Evolutionary conservation across 2,329 filamentous ascomycete genomes (phyloP).

Genomic region (Penicillium sclerotigenum): DNA sequence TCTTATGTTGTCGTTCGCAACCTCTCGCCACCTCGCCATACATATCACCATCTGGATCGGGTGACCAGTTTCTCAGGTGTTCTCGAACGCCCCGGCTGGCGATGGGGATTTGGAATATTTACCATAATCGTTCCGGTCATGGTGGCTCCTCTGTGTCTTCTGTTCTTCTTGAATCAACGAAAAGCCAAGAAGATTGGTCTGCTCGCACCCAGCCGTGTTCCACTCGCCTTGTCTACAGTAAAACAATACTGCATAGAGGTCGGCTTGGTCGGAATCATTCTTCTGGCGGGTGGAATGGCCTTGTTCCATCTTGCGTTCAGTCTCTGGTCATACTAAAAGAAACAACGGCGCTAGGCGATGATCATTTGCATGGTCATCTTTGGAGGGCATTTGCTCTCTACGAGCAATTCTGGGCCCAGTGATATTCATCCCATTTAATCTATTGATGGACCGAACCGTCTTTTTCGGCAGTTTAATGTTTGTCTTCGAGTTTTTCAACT

Average conservation of each 20-base stretch:
- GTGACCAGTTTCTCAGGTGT: slow-evolving; percentile 49
- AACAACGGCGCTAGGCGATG: slow-evolving; percentile 20
- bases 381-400: slow-evolving; percentile 16
- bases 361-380: slow-evolving; percentile 25
- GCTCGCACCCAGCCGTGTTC: slow-evolving; percentile 44
- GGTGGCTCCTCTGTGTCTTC: slow-evolving; percentile 52
- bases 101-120: slow-evolving; percentile 51
- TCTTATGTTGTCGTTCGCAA: slow-evolving; percentile 57
- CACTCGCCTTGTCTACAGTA: slow-evolving; percentile 49
- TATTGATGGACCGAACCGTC: slow-evolving; percentile 18
- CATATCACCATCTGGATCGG: slow-evolving; percentile 58
- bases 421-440: slow-evolving; percentile 19
- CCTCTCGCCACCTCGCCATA: slow-evolving; percentile 60
- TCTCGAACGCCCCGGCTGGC: slow-evolving; percentile 34
- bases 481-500: slow-evolving; percentile 10
- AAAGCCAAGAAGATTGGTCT: slow-evolving; percentile 58
- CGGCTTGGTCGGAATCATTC: slow-evolving; percentile 45
- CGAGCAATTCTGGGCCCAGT: slow-evolving; percentile 21
- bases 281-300: slow-evolving; percentile 27
- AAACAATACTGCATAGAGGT: slow-evolving; percentile 59
- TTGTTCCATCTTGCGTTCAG: slow-evolving; percentile 29
- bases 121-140: slow-evolving; percentile 58
- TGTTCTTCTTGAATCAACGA: slow-evolving; percentile 55
- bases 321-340: slow-evolving; percentile 16
- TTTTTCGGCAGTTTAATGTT: slow-evolving; percentile 11